Evolutionary conservation across 441 rosid species (phyloP).

Genomic region (Populus hybrid): DNA sequence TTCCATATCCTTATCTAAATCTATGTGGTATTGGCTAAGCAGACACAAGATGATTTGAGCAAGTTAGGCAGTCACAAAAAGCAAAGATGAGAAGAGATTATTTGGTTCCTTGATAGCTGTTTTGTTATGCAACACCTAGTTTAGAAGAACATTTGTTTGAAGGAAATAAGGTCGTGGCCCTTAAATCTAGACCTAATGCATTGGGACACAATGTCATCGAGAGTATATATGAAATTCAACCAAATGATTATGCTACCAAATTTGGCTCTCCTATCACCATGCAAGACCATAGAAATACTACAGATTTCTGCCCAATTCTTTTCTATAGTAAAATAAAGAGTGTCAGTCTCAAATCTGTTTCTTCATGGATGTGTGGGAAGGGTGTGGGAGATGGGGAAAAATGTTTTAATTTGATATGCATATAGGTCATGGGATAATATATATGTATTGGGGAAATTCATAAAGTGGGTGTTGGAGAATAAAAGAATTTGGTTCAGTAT

Average conservation of each 20-base stretch:
- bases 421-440: background rate
- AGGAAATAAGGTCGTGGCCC: background rate
- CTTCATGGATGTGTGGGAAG: background rate
- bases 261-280: background rate
- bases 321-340: background rate
- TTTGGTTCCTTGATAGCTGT: background rate
- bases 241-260: background rate
- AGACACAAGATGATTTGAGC: background rate
- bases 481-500: no score
- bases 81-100: background rate
- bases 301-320: background rate
- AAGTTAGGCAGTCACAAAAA: background rate
- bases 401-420: background rate
- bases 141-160: background rate
- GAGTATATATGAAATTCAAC: background rate
- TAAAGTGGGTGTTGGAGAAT: background rate
- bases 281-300: background rate
- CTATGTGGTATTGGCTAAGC: background rate
- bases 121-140: background rate
- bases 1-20: background rate
- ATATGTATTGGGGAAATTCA: no score
- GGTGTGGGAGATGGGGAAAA: background rate
- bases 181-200: background rate
- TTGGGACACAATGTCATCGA: background rate
- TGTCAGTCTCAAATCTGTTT: background rate